phyloP scores from a whole-genome alignment of 2,329 filamentous ascomycete species.

The Clonostachys chloroleuca region DNA sequence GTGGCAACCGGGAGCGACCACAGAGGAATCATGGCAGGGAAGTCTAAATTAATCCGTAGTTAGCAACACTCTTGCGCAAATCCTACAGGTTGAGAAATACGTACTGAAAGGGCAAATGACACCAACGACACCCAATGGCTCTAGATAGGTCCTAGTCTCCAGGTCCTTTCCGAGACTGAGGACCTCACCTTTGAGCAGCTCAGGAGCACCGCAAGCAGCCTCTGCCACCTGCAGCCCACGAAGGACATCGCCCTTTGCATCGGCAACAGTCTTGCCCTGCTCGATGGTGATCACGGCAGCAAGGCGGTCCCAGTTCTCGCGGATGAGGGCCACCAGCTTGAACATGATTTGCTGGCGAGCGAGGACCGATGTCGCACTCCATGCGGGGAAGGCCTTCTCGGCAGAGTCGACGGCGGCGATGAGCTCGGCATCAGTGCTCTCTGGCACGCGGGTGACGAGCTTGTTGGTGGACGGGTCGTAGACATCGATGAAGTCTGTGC shows the following conservation, averaged over 20 bases:
- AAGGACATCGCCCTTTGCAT: slow-evolving; percentile 70
- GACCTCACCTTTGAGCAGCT: slow-evolving; percentile 69
- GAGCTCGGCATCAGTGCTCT: slow-evolving; percentile 67
- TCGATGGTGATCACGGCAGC: slow-evolving; percentile 74
- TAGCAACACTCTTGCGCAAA: too few species aligned
- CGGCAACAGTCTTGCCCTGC: slow-evolving; percentile 75
- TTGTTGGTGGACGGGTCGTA: slow-evolving; percentile 78
- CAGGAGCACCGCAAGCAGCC: slow-evolving; percentile 69
- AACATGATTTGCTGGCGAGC: slow-evolving; percentile 74
- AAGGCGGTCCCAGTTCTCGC: slow-evolving; percentile 74
- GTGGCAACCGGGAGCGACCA: slow-evolving; percentile 79
- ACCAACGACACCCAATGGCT: slow-evolving; percentile 66
- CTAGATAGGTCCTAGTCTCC: slow-evolving; percentile 69
- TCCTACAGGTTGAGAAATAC: too few species aligned
- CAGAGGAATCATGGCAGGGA: slow-evolving; percentile 78
- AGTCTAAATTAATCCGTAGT: slow-evolving; percentile 41
- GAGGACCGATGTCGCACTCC: slow-evolving; percentile 63
- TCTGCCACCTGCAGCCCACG: slow-evolving; percentile 73
- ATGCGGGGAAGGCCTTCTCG: slow-evolving; percentile 63
- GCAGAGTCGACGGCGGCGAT: slow-evolving; percentile 65
- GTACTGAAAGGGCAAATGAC: slow-evolving; percentile 67
- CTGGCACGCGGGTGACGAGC: slow-evolving; percentile 70
- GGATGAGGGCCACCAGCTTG: slow-evolving; percentile 66
- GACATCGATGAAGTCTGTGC: slow-evolving; percentile 66
- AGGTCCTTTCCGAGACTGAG: slow-evolving; percentile 79